Percentiles rank a stretch among this genome's conserved stretches.
These are phyloP conservation scores for Rhizopus arrhizus DNA, from an alignment of 371 early-diverging fungal species.

Conservation along the genomic window DNA sequence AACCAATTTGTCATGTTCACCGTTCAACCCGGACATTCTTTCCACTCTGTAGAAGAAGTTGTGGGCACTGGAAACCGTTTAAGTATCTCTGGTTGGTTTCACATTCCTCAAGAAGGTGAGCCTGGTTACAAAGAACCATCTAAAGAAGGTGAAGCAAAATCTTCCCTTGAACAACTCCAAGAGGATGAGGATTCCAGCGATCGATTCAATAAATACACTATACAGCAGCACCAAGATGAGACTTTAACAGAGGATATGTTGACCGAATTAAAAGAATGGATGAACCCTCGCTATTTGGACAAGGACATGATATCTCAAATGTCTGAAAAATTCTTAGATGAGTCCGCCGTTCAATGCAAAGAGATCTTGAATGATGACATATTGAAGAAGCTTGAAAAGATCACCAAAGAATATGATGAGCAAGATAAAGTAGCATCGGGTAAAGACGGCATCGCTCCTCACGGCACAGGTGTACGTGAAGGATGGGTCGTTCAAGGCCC, in stretches of 20 bases:
- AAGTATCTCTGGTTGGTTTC: constrained; percentile 80
- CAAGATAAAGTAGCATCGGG: constrained; percentile 22
- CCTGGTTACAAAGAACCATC: constrained; percentile 51
- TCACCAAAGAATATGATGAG: constrained; percentile 41
- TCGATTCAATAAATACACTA: neutral
- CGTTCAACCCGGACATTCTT: constrained; percentile 75
- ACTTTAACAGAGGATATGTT: constrained; percentile 42
- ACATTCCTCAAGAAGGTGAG: constrained; percentile 66
- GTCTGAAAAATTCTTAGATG: constrained; percentile 63
- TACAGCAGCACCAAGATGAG: constrained; percentile 24
- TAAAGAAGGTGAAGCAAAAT: constrained; percentile 24
- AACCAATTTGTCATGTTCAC: constrained; percentile 78
- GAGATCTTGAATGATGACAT: constrained; percentile 57
- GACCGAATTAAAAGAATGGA: constrained; percentile 48
- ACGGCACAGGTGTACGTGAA: constrained; percentile 54
- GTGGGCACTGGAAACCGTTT: constrained; percentile 58
- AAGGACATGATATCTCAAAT: constrained; percentile 46
- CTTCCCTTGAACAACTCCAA: constrained; percentile 55
- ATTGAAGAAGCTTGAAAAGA: constrained; percentile 34
- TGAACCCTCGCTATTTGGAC: constrained; percentile 69
- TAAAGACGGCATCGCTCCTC: constrained; percentile 39
- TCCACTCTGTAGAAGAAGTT: constrained; percentile 81
- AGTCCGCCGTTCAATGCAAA: constrained; percentile 68
- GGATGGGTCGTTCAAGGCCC: constrained; percentile 59
- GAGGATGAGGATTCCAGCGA: constrained; percentile 9